Evolutionary conservation across 768 basidiomycete species (phyloP), one percentile per base, ranked within the genome.

Genomic region (Russula virescens): DNA sequence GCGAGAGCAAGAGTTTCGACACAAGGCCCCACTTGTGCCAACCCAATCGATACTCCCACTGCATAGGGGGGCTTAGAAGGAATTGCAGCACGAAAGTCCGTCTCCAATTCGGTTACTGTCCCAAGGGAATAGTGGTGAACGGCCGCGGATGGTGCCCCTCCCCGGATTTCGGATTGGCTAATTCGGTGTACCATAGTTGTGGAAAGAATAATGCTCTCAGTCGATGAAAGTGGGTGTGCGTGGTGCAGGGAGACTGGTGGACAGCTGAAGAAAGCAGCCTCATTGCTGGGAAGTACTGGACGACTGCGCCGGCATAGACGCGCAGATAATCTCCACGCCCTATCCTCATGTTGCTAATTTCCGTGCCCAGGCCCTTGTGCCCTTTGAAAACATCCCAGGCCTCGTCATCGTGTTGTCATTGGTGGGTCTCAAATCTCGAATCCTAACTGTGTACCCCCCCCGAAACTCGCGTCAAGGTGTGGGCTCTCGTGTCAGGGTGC

Each of bases 101-200:
- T 19, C 13, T 28, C 52, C 60, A 61, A 40, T 19, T 31, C 60
- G 5, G 45, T 46, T 10, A 61, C 46, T 4, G 34, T n/a, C 18
- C 3, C 45, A 21, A 54, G 28, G 19, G 60, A 55, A 28, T 55
- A 61, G 43, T 40, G 34, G 46, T 19, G 60, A 19, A 54, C 60
- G 2, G 23, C 3, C 6, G 35, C 60, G 5, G 35, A 55, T 2
- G 0, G 25, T 14, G 52, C 46, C 4, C 1, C 23, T 16, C 35
- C 45, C 0, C 8, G 45, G 16, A 61, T 61, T 28, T 47, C 42
- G 35, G 2, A 3, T 28, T 61, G 60, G 0, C 8, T 9, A 9
- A 61, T n/a, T n/a, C n/a, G n/a, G n/a, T n/a, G 38, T 21, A 21
- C 48, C 3, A 10, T 31, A 4, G 26, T 3, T 21, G 23, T 58